phyloP scores from a whole-genome alignment of 2,329 filamentous ascomycete genomes.

The Fusarium camptoceras region DNA sequence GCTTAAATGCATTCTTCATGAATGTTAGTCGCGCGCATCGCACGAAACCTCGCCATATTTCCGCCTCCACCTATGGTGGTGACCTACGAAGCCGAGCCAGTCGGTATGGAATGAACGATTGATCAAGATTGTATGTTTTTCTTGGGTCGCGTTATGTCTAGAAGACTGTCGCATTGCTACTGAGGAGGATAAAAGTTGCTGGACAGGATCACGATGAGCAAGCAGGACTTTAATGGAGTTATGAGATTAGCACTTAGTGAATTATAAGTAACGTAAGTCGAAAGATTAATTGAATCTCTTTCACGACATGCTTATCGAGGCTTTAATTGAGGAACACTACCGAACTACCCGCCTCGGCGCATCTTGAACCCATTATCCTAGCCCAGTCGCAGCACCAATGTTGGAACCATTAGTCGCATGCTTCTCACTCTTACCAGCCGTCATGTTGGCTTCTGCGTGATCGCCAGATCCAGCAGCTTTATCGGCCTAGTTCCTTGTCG shows the following conservation, averaged over 20 bases:
- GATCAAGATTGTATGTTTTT: constrained; percentile 15
- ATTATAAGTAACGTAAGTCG: background rate
- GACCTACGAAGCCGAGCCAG: background rate
- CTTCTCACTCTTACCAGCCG: background rate
- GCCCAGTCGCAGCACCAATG: background rate
- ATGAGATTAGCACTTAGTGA: background rate
- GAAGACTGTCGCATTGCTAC: background rate
- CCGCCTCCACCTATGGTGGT: background rate
- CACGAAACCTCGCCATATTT: background rate
- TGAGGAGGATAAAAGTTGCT: background rate
- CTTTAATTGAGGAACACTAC: too few species aligned
- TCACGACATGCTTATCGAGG: accelerated
- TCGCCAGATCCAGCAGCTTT: background rate
- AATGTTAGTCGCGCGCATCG: background rate
- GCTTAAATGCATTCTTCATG: constrained; percentile 19
- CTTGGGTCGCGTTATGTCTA: background rate
- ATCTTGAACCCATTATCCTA: background rate
- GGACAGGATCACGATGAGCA: background rate
- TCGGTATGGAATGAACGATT: constrained; percentile 4
- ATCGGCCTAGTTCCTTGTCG: background rate
- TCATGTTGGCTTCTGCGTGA: accelerated
- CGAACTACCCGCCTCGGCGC: too few species aligned
- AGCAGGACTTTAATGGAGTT: background rate
- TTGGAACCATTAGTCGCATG: background rate
- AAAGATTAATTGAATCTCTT: accelerated